phyloP scores from a whole-genome alignment of 345 rosid species.

The Mangifera indica region DNA sequence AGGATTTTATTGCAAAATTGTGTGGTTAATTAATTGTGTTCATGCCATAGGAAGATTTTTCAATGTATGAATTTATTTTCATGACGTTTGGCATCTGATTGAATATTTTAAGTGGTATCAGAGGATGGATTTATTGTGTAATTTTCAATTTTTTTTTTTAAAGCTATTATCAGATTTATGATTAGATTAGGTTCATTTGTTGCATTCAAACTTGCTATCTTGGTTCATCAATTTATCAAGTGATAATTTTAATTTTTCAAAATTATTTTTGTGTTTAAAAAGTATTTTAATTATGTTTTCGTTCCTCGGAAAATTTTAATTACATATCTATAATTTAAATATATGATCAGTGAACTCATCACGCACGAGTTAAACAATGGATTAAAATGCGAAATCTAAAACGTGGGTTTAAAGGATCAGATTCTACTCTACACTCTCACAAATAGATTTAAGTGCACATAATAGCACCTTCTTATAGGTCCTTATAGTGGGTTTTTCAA shows the following conservation, averaged over 20 bases:
- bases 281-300: no score
- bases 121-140: neutral
- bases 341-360: no score
- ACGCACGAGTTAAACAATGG: no score
- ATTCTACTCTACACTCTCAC: no score
- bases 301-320: no score
- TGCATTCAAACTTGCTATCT: neutral
- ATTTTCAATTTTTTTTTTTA: neutral
- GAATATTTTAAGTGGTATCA: neutral
- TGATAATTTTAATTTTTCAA: neutral
- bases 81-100: neutral
- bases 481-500: no score
- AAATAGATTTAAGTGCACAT: no score
- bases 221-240: neutral
- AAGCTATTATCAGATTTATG: neutral
- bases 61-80: neutral
- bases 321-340: no score
- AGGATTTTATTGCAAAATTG: constrained; percentile 51
- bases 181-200: neutral
- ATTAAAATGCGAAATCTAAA: no score
- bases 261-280: no score
- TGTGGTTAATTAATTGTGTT: constrained; percentile 30
- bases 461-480: no score
- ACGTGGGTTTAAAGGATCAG: no score
- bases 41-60: constrained; percentile 21